These are phyloP conservation scores for Lasiosphaeris hirsuta DNA, from an alignment of 495 filamentous ascomycete species.

Conservation along the genomic window DNA sequence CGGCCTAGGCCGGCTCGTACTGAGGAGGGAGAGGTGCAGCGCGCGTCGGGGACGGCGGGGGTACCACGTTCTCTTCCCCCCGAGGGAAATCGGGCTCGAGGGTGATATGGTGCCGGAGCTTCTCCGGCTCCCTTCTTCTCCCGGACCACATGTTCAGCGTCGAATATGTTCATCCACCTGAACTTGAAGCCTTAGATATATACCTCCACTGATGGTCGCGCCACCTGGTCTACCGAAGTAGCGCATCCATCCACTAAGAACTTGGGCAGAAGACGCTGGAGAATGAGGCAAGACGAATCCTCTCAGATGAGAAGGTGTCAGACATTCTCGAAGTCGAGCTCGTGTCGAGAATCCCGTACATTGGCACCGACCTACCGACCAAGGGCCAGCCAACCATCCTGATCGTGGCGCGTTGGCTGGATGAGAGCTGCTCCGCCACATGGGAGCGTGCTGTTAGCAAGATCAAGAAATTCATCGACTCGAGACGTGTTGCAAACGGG, in stretches of 20 bases:
- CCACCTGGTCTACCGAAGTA: too few species aligned
- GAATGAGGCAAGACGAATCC: not conserved
- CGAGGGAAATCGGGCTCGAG: too few species aligned
- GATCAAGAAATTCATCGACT: conserved; percentile 1
- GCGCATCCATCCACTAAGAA: not conserved
- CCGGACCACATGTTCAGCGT: too few species aligned
- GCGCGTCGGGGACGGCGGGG: too few species aligned
- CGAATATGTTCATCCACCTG: too few species aligned
- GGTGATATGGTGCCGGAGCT: too few species aligned
- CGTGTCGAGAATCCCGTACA: not conserved
- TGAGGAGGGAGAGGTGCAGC: too few species aligned
- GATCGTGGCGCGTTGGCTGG: not conserved
- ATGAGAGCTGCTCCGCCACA: not conserved
- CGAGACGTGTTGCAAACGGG: not conserved
- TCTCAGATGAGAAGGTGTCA: not conserved
- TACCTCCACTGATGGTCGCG: too few species aligned
- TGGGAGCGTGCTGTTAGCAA: not conserved
- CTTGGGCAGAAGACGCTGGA: not conserved
- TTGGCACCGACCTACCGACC: not conserved
- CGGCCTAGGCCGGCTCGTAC: too few species aligned
- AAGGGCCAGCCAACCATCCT: conserved; percentile 2
- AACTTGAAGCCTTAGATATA: too few species aligned
- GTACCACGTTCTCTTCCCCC: too few species aligned
- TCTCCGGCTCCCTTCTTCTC: too few species aligned
- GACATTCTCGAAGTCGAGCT: not conserved